Evolutionary conservation across 1,139 yeast genomes (phyloP), one percentile per base, ranked within the genome.

Genomic region (Debaryomyces psychrophilus): DNA sequence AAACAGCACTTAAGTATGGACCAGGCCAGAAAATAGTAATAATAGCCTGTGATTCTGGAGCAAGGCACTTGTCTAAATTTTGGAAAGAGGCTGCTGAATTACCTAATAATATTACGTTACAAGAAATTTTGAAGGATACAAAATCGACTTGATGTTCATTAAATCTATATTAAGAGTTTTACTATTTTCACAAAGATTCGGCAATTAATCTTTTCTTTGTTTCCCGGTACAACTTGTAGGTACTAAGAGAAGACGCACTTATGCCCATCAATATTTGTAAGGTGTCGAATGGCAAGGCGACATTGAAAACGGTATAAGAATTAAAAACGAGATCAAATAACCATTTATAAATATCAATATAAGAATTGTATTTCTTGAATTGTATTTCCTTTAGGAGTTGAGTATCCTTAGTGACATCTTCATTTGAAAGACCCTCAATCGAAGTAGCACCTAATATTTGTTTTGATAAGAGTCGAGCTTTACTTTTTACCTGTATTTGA

Each of bases 11-110:
- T 36, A 69, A 76, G 50, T 65, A 70, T 37, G 75, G 79, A 1
- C 85, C 85, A 0, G 95, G 93, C 1, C 81, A 86, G 44, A 79
- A 73, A 20, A 82, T 93, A 20, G 96, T 93, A 5, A 82, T 95
- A n/a, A 78, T 93, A 40, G 89, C 96, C 1, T 93, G 98, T 64
- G 99, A 93, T 63, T 83, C 95, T 4, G 99, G 99, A 0, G 73
- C 86, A 6, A 76, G 98, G 53, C 98, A 93, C 65, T 62, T 92
- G 50, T 87, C 95, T 39, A 93, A 93, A 64, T 93, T 93, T 62
- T 93, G 97, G 97, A 87, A 85, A 55, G 68, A 74, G 46, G 95
- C 93, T 1, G 64, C 63, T 35, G 61, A 63, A 9, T 56, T 68
- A 11, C 58, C 66, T 1, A 52, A 58, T 38, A 61, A 60, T 45